These are phyloP conservation scores for Pulveroboletus sp. DNA, from an alignment of 768 basidiomycete genomes.

Conservation along the genomic window DNA sequence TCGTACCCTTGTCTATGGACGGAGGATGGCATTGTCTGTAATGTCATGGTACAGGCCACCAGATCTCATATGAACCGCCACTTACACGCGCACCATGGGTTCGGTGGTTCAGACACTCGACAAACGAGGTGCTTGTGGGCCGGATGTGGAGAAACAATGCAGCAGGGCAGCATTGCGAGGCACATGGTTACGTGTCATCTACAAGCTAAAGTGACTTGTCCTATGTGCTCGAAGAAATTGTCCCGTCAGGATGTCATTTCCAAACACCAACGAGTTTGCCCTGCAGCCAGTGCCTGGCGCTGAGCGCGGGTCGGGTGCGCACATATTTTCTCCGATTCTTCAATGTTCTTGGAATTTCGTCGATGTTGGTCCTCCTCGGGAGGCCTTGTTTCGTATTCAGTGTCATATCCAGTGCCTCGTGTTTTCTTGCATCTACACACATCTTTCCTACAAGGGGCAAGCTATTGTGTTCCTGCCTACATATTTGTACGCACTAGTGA, in stretches of 20 bases:
- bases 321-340: not conserved
- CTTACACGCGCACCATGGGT: conserved; percentile 21
- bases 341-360: not conserved
- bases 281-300: conserved; percentile 14
- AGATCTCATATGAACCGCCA: conserved; percentile 27
- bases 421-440: not conserved
- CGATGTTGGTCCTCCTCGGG: not conserved
- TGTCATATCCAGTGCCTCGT: not conserved
- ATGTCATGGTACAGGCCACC: conserved; percentile 18
- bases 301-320: conserved; percentile 4
- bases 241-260: conserved; percentile 27
- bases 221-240: conserved; percentile 26
- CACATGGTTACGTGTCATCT: conserved; percentile 27
- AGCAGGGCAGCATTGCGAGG: conserved; percentile 28
- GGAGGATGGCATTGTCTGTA: conserved; percentile 10
- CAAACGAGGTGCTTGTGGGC: conserved; percentile 20
- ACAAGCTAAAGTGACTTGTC: conserved; percentile 27
- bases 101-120: conserved; percentile 20
- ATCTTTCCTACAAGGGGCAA: too few species aligned
- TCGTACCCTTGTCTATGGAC: conserved; percentile 21
- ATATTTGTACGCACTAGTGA: too few species aligned
- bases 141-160: conserved; percentile 21
- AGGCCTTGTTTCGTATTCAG: not conserved
- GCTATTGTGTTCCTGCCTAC: too few species aligned
- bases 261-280: conserved; percentile 26